A percentile compares a stretch with the other conserved stretches of the same genome.
phyloP scores from a whole-genome alignment of 2,329 filamentous ascomycete genomes.

The Aspergillus clavatus region DNA sequence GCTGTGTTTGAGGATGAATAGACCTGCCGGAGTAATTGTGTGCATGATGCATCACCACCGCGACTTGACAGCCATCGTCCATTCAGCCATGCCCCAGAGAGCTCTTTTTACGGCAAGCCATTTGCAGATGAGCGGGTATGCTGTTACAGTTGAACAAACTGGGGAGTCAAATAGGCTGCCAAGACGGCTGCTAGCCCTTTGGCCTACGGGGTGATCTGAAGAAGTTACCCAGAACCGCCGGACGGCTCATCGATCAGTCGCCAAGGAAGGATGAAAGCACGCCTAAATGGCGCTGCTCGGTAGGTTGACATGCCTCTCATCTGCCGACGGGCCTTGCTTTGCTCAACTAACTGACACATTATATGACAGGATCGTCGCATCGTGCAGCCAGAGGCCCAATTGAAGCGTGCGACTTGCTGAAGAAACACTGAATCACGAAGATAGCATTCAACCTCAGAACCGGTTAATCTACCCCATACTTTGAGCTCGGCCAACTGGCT shows the following conservation, averaged over 20 bases:
- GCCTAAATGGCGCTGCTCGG: background rate
- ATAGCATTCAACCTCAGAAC: background rate
- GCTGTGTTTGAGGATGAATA: background rate
- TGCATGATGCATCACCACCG: background rate
- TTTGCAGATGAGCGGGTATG: background rate
- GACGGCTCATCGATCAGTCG: background rate
- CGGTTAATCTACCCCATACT: background rate
- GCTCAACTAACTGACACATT: background rate
- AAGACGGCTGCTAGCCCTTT: background rate
- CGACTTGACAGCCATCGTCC: background rate
- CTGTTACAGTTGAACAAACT: background rate
- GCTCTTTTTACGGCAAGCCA: background rate
- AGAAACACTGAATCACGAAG: background rate
- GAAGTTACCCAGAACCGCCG: background rate
- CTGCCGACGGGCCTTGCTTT: background rate
- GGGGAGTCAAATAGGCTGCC: background rate
- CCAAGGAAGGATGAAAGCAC: background rate
- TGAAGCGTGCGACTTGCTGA: background rate
- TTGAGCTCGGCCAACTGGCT: background rate
- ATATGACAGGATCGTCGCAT: background rate
- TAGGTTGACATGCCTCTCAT: background rate
- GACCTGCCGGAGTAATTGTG: background rate
- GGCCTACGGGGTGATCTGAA: background rate
- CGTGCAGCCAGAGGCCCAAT: background rate
- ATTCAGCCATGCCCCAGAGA: background rate